Conservation (phyloP, 768 basidiomycete species). For the Boletus edulis region DNA sequence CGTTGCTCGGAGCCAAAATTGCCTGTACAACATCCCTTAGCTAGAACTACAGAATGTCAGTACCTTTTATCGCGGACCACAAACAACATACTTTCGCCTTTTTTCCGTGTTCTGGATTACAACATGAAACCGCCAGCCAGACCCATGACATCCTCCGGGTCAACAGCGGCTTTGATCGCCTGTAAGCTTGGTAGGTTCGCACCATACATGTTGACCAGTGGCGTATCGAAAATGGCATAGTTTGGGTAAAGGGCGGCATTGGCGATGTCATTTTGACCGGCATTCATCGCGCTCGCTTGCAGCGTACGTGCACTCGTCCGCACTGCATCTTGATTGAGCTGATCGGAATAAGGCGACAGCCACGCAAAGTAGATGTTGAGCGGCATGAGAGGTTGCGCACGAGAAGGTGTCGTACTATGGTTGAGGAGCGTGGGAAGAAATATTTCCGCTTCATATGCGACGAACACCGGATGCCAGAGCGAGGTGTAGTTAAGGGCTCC, state of each 20-base stretch:
- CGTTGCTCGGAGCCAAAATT: too few species aligned
- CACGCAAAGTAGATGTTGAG: conserved; percentile 42
- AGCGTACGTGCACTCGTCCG: conserved; percentile 37
- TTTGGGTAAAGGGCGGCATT: conserved; percentile 48
- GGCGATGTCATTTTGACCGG: conserved; percentile 19
- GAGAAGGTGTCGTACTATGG: conserved; percentile 32
- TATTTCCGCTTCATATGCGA: conserved; percentile 39
- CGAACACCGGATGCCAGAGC: not conserved
- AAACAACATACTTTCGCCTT: too few species aligned
- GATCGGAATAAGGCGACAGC: not conserved
- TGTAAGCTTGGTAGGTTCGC: conserved; percentile 35
- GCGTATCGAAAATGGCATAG: conserved; percentile 53
- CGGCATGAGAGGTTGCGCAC: conserved; percentile 36
- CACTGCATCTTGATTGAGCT: conserved; percentile 34
- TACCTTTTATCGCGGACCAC: too few species aligned
- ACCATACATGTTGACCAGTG: conserved; percentile 47
- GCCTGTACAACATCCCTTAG: too few species aligned
- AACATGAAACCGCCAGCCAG: conserved; percentile 61
- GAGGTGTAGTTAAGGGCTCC: not conserved
- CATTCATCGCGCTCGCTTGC: conserved; percentile 38
- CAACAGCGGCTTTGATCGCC: conserved; percentile 44
- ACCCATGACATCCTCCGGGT: conserved; percentile 59
- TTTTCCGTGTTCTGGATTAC: conserved; percentile 11
- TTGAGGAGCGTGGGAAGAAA: conserved; percentile 43
- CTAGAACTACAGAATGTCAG: too few species aligned